A percentile compares a stretch with the other conserved stretches of the same genome.
Conservation (phyloP, 805 yeast species). For the Candida oleophila region DNA sequence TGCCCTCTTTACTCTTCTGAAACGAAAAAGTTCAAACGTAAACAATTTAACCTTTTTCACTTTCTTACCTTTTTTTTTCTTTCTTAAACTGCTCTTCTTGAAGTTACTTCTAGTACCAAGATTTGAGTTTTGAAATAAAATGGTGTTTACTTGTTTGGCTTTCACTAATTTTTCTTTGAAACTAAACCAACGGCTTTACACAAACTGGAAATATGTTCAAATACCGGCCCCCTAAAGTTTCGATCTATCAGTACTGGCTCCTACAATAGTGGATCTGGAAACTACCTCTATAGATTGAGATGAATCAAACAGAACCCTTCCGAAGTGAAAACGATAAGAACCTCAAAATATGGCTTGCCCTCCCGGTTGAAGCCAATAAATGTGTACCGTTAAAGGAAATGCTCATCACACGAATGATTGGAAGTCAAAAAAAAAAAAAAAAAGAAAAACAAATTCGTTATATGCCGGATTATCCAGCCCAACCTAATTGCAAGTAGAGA, state of each 20-base stretch:
- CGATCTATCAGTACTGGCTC: too few relatives aligned
- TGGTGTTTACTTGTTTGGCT: not conserved
- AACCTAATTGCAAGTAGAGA: not conserved
- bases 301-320: not conserved
- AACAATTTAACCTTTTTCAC: too few relatives aligned
- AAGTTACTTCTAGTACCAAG: not conserved
- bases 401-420: not conserved
- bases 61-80: not conserved
- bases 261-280: too few relatives aligned
- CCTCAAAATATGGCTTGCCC: not conserved
- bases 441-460: constrained; percentile 6
- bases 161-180: not conserved
- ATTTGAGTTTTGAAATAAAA: not conserved
- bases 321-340: not conserved
- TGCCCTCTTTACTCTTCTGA: too few relatives aligned
- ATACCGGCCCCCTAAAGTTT: too few relatives aligned
- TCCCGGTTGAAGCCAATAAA: not conserved
- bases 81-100: not conserved
- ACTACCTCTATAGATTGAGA: too few relatives aligned
- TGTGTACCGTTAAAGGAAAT: not conserved
- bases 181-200: not conserved
- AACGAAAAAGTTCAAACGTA: not conserved
- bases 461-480: constrained; percentile 9
- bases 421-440: constrained; percentile 2
- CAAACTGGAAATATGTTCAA: not conserved